These are phyloP conservation scores for Fusarium udum DNA, from an alignment of 2,329 filamentous ascomycete genomes.

Conservation along the genomic window DNA sequence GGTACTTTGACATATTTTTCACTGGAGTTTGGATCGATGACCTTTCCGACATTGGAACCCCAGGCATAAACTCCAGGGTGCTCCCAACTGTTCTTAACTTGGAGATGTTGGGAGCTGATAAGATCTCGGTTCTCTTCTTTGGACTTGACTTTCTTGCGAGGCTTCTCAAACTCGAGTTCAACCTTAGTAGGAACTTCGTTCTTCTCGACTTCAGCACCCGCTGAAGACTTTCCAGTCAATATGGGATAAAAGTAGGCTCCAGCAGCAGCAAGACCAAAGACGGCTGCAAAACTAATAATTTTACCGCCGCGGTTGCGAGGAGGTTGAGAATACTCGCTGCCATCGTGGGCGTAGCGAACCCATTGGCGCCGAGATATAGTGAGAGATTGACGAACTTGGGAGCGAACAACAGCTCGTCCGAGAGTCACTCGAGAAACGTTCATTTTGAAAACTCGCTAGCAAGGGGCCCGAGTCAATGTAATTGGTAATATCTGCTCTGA, in stretches of 20 bases:
- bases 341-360: constrained; percentile 43
- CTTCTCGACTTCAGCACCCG: constrained; percentile 26
- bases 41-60: constrained; percentile 86
- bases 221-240: constrained; percentile 44
- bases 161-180: constrained; percentile 74
- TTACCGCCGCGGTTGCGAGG: constrained; percentile 42
- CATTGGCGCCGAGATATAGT: constrained; percentile 43
- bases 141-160: constrained; percentile 64
- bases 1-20: constrained; percentile 84
- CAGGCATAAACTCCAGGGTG: constrained; percentile 92
- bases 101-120: constrained; percentile 85
- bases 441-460: constrained; percentile 39
- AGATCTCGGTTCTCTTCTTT: constrained; percentile 79
- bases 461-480: constrained; percentile 1
- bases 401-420: constrained; percentile 42
- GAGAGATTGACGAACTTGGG: constrained; percentile 35
- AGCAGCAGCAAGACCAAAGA: constrained; percentile 53
- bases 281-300: constrained; percentile 44
- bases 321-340: constrained; percentile 37
- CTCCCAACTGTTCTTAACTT: constrained; percentile 83
- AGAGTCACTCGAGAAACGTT: constrained; percentile 45
- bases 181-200: constrained; percentile 49
- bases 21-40: constrained; percentile 84
- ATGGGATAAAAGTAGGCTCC: constrained; percentile 52
- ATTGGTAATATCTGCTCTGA: neutral